Evolutionary conservation across 2,329 filamentous ascomycete genomes (phyloP).

Genomic region (Talaromyces sp.): DNA sequence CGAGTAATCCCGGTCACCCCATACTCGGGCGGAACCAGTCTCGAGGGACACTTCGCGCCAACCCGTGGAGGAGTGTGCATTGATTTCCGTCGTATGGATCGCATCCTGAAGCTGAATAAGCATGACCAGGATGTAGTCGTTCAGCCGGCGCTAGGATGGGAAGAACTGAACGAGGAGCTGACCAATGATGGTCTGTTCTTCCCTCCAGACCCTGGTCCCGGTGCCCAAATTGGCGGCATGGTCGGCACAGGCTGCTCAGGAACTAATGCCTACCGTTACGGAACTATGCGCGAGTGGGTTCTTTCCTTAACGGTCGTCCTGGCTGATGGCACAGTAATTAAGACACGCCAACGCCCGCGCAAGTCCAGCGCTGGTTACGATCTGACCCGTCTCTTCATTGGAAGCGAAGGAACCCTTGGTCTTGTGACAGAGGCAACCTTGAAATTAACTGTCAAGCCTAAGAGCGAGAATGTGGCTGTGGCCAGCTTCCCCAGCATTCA

Average conservation of each 20-base stretch:
- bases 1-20: slow-evolving; percentile 82
- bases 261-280: slow-evolving; percentile 89
- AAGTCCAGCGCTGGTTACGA: slow-evolving; percentile 94
- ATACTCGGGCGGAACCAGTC: slow-evolving; percentile 83
- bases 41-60: slow-evolving; percentile 86
- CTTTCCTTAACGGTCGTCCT: slow-evolving; percentile 83
- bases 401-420: slow-evolving; percentile 87
- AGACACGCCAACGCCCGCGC: slow-evolving; percentile 82
- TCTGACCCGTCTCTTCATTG: slow-evolving; percentile 84
- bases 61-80: slow-evolving; percentile 82
- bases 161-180: slow-evolving; percentile 78
- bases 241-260: slow-evolving; percentile 61
- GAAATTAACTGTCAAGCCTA: slow-evolving; percentile 80
- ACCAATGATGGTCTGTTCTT: slow-evolving; percentile 79
- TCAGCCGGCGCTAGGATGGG: slow-evolving; percentile 84
- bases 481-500: slow-evolving; percentile 67
- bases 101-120: slow-evolving; percentile 75
- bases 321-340: slow-evolving; percentile 86
- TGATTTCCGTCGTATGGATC: slow-evolving; percentile 84
- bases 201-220: slow-evolving; percentile 86
- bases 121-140: slow-evolving; percentile 76
- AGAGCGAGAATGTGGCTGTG: slow-evolving; percentile 79
- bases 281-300: slow-evolving; percentile 95
- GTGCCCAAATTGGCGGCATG: slow-evolving; percentile 84
- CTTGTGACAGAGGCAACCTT: slow-evolving; percentile 89